These are phyloP conservation scores for Apiospora koreana DNA, from an alignment of 2,329 filamentous ascomycete species.

Conservation along the genomic window DNA sequence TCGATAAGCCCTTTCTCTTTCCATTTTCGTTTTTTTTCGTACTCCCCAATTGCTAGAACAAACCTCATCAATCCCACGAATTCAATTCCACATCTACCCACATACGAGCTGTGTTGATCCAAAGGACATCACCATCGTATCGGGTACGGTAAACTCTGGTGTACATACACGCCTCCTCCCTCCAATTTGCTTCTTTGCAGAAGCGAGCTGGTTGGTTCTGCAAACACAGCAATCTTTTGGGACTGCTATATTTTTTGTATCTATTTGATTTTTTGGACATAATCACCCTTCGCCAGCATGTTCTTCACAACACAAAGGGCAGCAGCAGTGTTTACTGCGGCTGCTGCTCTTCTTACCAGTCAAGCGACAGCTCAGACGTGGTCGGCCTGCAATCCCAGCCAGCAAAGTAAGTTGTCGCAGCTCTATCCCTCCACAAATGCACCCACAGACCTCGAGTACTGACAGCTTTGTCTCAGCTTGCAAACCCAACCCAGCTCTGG, in stretches of 20 bases:
- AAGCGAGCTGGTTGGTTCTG: neutral
- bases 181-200: neutral
- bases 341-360: neutral
- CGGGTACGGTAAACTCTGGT: neutral
- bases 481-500: slow-evolving; percentile 76
- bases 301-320: slow-evolving; percentile 10
- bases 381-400: slow-evolving; percentile 6
- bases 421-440: neutral
- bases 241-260: neutral
- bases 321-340: neutral
- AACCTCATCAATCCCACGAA: neutral
- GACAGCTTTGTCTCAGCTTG: slow-evolving; percentile 53
- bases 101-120: neutral
- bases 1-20: neutral
- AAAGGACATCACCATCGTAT: neutral
- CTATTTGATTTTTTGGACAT: neutral
- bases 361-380: slow-evolving; percentile 7
- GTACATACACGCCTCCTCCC: neutral
- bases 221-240: neutral
- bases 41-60: neutral
- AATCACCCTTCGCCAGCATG: slow-evolving; percentile 1
- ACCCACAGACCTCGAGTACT: neutral
- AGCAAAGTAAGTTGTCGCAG: slow-evolving; percentile 7
- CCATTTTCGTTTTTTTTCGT: neutral
- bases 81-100: neutral